Evolutionary conservation across 306 rosid species (phyloP).

Genomic region (Prunus davidiana): DNA sequence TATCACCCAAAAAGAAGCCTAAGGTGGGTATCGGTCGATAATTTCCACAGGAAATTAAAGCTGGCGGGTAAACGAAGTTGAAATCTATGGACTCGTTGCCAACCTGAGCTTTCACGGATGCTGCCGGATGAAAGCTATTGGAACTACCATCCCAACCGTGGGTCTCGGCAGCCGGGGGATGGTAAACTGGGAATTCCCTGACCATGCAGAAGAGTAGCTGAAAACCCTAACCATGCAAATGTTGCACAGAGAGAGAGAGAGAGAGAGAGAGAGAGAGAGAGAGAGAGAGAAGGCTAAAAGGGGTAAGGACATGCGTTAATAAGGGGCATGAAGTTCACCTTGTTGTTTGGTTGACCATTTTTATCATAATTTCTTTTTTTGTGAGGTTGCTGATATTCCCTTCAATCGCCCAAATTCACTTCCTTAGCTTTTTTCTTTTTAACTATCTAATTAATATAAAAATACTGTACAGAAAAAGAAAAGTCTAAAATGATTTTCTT

Average conservation of each 20-base stretch:
- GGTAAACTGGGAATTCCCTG: slow-evolving; percentile 30
- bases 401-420: too few species aligned
- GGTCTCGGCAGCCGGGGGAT: slow-evolving; percentile 10
- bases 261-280: background rate
- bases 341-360: slow-evolving; percentile 27
- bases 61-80: background rate
- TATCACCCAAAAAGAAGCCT: slow-evolving; percentile 44
- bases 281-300: background rate
- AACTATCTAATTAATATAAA: too few species aligned
- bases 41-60: slow-evolving; percentile 10
- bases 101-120: slow-evolving; percentile 1
- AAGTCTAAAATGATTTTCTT: too few species aligned
- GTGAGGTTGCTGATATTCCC: background rate
- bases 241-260: background rate
- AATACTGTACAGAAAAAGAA: too few species aligned
- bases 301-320: slow-evolving; percentile 55
- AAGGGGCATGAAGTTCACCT: slow-evolving; percentile 29
- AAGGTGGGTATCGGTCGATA: background rate
- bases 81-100: background rate
- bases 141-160: slow-evolving; percentile 19
- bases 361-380: background rate
- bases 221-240: slow-evolving; percentile 15
- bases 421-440: too few species aligned
- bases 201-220: slow-evolving; percentile 43
- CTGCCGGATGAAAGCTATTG: background rate